Base-by-base conservation (phyloP, 192 early-diverging fungal species). In the Backusella psychrophila region DNA sequence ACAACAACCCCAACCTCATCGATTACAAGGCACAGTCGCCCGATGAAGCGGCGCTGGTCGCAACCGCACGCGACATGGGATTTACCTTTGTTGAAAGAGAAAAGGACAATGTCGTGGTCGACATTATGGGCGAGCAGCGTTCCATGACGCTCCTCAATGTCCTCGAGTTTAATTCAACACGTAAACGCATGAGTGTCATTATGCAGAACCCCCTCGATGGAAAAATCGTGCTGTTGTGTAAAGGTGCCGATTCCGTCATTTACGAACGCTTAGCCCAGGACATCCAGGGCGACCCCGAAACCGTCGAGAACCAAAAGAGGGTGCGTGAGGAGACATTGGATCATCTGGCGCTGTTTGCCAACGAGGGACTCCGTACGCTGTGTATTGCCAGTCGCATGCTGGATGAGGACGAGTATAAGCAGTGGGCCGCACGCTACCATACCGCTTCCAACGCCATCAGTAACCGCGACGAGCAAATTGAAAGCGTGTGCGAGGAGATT, bases 151-250 rank as follows among this genome's bases (percentile, higher is more conserved):
- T 93, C 35, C 79, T 95, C 46, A 85, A 92, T 35, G 90, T 92
- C 38, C 85, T 95, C 19, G 93, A 97, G 80, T 99, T 99, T 76
- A 98, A 94, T 82, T 95, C 93, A 35, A 93, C 92, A 11, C 89
- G 97, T 70, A 99, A 99, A 81, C 87, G 97, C 46, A 99, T 99
- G 97, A 94, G 92, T 33, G 93, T 97, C 15, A 91, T 99, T 76
- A 86, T 97, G 76, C 84, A 91, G 31, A 85, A 87, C 21, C 77
- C 75, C 75, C 90, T 93, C 23, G 85, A 85, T 33, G 80, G 80
- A 7, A 82, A 80, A 31, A 84, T 97, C 38, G 86, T 96, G 38
- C 80, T 99, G 6, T 85, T 94, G 42, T 95, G 91, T 83, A 99
- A 99, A 81, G 97, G 97, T 36, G 97, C 97, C 0, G 97, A 99